Base-by-base conservation (phyloP, 148 eudicot species). In the Simmondsia chinensis region DNA sequence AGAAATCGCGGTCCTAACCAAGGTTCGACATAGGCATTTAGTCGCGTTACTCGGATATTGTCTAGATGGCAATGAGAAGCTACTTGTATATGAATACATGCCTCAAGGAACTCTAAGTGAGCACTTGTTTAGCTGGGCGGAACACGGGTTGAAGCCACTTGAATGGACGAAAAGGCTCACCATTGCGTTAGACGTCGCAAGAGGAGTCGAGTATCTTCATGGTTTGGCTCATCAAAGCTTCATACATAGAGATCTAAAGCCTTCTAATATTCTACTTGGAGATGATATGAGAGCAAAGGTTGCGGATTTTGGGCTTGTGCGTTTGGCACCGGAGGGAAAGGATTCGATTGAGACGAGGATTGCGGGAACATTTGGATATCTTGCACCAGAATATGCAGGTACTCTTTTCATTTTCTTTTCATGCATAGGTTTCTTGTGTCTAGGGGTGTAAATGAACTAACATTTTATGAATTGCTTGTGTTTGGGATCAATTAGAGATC, bases 381-480 rank as follows among this genome's bases (percentile, higher is more conserved):
- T 79, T 16, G 87, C 87, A 9, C 87, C 87, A n/a, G 87, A 79
- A 69, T 79, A 79, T 49, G 87, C 87, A 75, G 87, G 87, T 76
- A 71, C 40, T 15, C 21, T 11, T 12, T 16, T 16, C 20, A 31
- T 11, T 16, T 18, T 3, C 33, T 4, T 28, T 18, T 25, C 7
- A 4, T 15, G 16, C 9, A 21, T n/a, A 11, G 21, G 16, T 6
- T 28, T 46, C n/a, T 26, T 12, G n/a, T 20, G 36, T 15, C 37
- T 9, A 12, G 6, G 22, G n/a, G n/a, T n/a, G n/a, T n/a, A n/a
- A n/a, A n/a, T n/a, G n/a, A n/a, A n/a, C n/a, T n/a, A n/a, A n/a
- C n/a, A n/a, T n/a, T n/a, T n/a, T n/a, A n/a, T n/a, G n/a, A n/a
- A n/a, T n/a, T n/a, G n/a, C n/a, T n/a, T n/a, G n/a, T n/a, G n/a